Evolutionary conservation across 1,284 basidiomycete species (phyloP).

Genomic region (Puccinia hordei): DNA sequence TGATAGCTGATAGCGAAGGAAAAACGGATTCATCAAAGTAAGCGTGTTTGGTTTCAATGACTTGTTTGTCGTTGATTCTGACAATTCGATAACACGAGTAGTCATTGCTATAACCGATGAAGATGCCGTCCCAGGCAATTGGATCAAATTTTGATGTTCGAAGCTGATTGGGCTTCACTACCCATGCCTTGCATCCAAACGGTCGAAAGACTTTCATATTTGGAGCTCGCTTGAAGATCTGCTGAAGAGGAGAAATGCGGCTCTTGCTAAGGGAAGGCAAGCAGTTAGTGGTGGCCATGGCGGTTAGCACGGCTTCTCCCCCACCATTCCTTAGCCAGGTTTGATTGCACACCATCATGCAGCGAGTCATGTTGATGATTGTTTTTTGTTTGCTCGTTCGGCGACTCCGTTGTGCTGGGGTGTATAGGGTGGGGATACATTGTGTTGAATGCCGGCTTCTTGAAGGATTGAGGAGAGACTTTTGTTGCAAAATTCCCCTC

Average conservation of each 20-base stretch:
- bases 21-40: conserved; percentile 1
- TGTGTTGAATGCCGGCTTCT: no score
- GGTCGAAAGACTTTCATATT: no score
- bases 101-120: neutral
- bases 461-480: no score
- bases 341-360: neutral
- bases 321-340: neutral
- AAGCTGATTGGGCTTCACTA: neutral
- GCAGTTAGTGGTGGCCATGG: neutral
- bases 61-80: neutral
- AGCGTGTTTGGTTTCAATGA: neutral
- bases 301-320: neutral
- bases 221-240: no score
- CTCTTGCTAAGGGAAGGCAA: no score
- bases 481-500: no score
- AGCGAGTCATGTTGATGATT: neutral
- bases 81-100: neutral
- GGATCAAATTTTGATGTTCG: neutral
- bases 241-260: no score
- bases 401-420: no score
- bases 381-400: no score
- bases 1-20: neutral
- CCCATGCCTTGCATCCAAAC: no score
- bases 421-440: no score
- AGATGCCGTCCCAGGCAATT: neutral